Percentiles rank a stretch among this genome's conserved stretches.
These are phyloP conservation scores for Chlorella vulgaris DNA, from an alignment of 139 green algal species.

Conservation along the genomic window DNA sequence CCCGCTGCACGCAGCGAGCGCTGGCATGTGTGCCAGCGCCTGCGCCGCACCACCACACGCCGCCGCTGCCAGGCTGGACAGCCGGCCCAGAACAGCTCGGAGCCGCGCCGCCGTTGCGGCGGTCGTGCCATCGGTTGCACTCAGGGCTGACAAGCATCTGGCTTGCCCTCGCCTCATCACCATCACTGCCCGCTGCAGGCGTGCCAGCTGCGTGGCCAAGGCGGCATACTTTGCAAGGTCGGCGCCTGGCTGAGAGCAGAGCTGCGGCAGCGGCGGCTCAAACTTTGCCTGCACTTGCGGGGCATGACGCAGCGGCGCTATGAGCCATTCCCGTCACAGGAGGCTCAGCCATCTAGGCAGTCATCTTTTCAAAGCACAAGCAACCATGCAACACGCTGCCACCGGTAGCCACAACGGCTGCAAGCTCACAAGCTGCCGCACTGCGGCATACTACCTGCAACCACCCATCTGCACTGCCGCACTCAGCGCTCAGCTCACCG, in stretches of 20 bases:
- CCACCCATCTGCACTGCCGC: no score
- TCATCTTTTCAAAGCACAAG: no score
- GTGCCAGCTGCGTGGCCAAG: background rate
- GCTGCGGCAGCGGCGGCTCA: slow-evolving; percentile 7
- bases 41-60: background rate
- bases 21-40: slow-evolving; percentile 15
- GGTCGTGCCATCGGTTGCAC: background rate
- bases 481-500: background rate
- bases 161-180: background rate
- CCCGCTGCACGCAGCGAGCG: background rate
- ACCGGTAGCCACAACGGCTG: no score
- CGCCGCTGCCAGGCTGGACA: background rate
- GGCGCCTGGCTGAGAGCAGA: slow-evolving; percentile 13
- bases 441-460: no score
- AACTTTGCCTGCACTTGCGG: background rate
- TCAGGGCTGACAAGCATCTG: background rate
- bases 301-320: no score
- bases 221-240: background rate
- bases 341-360: no score
- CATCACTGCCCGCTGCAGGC: background rate
- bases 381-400: no score
- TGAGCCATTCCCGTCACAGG: no score
- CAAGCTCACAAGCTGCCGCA: no score
- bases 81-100: background rate
- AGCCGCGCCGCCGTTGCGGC: background rate